Base-by-base conservation (phyloP, 2,329 filamentous ascomycete genomes). In the Hymenoscyphus fraxineus region DNA sequence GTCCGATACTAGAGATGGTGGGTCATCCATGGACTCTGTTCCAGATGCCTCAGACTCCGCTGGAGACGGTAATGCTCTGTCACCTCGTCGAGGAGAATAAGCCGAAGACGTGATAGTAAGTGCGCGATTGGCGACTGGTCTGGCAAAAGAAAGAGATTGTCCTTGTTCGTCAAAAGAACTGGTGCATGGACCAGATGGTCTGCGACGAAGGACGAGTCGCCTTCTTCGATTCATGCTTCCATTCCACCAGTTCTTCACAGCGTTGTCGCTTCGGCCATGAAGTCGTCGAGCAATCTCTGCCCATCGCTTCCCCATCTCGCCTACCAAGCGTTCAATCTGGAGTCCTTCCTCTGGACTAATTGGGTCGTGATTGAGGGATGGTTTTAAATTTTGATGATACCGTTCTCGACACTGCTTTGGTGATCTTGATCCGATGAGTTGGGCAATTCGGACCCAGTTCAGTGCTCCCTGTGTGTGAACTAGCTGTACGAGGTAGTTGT, bases 181-280 rank as follows among this genome's bases (percentile, higher is more conserved):
- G 38, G 66, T 41, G 32, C 66, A 64, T 16, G 70, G 71, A 40
- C 70, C 64, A 5, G 73, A 72, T 15, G 69, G 70, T 58, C 72
- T 70, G 47, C 72, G 64, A 38, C 73, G 72, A 35, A 73, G 69
- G 9, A 72, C 70, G 38, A 74, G 67, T 35, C 79, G 68, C 76
- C 80, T 77, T 73, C 89, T 84, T 73, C 93, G 87, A 79, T 97
- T 97, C 83, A 93, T 90, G 75, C 89, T 91, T 59, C 93, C 93
- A 75, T 97, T 97, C 91, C 91, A 97, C 92, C 93, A 97, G 78
- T 97, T 97, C 85, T 97, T 97, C 68, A 97, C 92, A 35, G 92
- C 90, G 74, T 97, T 97, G 80, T 97, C 93, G 77, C 93, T 96
- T 73, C 93, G 89, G 69, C 92, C 92, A 62, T 89, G 84, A 22